Base-by-base conservation (phyloP, 2,329 filamentous ascomycete species). In the Penicillium sp. region DNA sequence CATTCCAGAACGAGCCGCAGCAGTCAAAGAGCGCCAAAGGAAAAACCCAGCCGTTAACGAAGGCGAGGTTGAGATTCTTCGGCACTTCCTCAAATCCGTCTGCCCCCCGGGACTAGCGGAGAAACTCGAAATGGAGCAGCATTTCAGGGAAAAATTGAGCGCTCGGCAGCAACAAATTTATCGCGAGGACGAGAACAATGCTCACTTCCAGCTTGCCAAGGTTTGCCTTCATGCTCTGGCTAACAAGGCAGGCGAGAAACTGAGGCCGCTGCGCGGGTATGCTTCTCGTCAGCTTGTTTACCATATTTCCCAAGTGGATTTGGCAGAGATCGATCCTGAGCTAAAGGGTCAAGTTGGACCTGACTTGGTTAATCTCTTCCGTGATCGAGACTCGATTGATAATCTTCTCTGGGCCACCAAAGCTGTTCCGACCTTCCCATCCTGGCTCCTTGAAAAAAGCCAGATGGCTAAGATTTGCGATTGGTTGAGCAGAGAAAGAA, bases 81-180 rank as follows among this genome's bases (percentile, higher is more conserved):
- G 52, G 13, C 62, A 68, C 53, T 70, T 69, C 37, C 53, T 70
- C 6, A 58, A 53, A 10, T 65, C 57, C 5, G 64, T 69, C 2
- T 70, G 66, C 37, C 67, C 68, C 7, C 63, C 63, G 1, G 58
- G 52, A 3, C 31, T 69, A 3, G 63, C 63, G 24, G 48, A 60
- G 13, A 69, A 68, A 45, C 66, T 70, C 19, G 62, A 65, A 8
- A 62, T 70, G 21, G 66, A 70, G 27, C 47, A 64, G 9, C 61
- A 66, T 22, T 68, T 70, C 33, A 53, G 64, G 24, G 55, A 60
- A 10, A 68, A 68, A 48, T 16, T 33, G 48, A 37, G 16, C 48
- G 37, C 8, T 9, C 19, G 27, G 22, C 19, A 39, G n/a, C 14
- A 19, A 5, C 56, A 53, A 31, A 70, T 70, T 11, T 59, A 57